Percentiles rank a stretch among this genome's conserved stretches.
Evolutionary conservation across 75 land plant genomes (phyloP).

Genomic region (Adiantum capillusveneris): DNA sequence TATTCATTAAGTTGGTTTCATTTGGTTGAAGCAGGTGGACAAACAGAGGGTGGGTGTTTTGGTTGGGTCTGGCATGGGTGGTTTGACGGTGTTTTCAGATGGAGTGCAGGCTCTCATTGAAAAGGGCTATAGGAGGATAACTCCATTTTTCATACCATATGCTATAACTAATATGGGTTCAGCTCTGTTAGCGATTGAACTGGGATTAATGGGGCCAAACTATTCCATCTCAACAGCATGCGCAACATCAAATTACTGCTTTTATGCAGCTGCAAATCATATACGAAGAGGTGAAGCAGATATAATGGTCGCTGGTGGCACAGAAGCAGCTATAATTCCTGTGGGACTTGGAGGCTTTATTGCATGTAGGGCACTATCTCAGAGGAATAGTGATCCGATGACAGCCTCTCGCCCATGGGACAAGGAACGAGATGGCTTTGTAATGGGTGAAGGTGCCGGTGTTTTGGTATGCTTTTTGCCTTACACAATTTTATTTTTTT

Average conservation of each 20-base stretch:
- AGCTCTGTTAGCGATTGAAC: conserved; percentile 69
- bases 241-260: conserved; percentile 78
- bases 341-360: conserved; percentile 75
- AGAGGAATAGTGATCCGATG: conserved; percentile 70
- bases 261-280: conserved; percentile 78
- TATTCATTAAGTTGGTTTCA: no score
- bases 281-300: conserved; percentile 80
- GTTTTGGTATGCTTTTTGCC: no score
- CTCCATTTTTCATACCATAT: conserved; percentile 82
- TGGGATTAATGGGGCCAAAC: conserved; percentile 84
- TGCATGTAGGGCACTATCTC: conserved; percentile 72
- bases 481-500: no score
- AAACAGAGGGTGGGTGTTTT: conserved; percentile 71
- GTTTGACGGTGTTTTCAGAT: conserved; percentile 69
- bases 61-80: conserved; percentile 87
- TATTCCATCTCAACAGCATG: conserved; percentile 84
- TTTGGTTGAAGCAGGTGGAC: conserved; percentile 48
- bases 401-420: conserved; percentile 88
- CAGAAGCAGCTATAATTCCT: conserved; percentile 74
- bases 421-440: conserved; percentile 78
- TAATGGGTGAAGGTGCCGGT: conserved; percentile 86
- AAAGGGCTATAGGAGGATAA: conserved; percentile 59
- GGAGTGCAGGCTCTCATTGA: conserved; percentile 67
- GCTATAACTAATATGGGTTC: conserved; percentile 84
- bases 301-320: conserved; percentile 78